Evolutionary conservation across 2,329 filamentous ascomycete species (phyloP).

Genomic region (Colletotrichum lentis): DNA sequence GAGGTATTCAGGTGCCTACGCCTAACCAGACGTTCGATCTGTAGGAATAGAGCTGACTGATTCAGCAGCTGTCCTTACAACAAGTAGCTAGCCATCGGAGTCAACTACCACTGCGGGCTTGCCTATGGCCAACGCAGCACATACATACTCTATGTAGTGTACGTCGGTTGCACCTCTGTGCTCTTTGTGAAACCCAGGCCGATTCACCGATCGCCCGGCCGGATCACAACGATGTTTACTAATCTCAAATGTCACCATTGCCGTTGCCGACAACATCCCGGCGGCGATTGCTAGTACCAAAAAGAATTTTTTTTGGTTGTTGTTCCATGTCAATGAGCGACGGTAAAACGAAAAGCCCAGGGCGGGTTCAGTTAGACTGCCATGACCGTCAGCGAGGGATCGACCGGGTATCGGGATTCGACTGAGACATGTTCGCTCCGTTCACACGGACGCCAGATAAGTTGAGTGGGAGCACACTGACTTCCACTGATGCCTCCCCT

Average conservation of each 20-base stretch:
- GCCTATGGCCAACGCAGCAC: not conserved
- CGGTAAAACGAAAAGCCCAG: not conserved
- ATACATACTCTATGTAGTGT: no score
- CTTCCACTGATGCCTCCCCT: not conserved
- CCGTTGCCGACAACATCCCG: not conserved
- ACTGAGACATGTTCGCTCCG: constrained; percentile 12
- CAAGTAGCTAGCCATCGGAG: not conserved
- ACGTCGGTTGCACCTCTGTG: no score
- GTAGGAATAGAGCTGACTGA: not conserved
- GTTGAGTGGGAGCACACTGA: constrained; percentile 8
- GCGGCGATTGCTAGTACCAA: not conserved
- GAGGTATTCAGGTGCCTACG: not conserved
- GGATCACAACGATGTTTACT: no score
- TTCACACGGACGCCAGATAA: constrained; percentile 21
- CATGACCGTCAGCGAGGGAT: not conserved
- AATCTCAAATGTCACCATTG: not conserved
- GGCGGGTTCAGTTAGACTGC: not conserved
- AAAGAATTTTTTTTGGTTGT: no score
- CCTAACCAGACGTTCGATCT: not conserved
- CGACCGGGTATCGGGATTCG: constrained; percentile 20
- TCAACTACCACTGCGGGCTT: not conserved
- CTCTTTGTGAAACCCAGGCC: not conserved
- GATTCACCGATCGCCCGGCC: not conserved
- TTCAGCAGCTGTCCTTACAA: not conserved
- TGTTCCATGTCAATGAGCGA: not conserved